Evolutionary conservation across 495 filamentous ascomycete species (phyloP).

Genomic region (Penicillium samsonianum): DNA sequence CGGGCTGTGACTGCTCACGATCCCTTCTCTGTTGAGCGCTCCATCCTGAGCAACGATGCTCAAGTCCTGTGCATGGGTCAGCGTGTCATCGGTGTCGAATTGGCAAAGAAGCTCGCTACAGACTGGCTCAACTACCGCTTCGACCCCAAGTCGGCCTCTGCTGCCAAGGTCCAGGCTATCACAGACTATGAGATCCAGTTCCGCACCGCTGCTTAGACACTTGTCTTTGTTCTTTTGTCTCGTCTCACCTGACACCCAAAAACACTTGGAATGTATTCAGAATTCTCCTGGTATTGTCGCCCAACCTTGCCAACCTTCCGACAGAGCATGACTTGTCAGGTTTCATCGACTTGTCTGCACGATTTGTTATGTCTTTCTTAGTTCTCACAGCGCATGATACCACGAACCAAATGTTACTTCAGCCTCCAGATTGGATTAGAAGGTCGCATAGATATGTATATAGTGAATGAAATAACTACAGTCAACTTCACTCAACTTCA

Average conservation of each 20-base stretch:
- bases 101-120: constrained; percentile 72
- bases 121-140: constrained; percentile 85
- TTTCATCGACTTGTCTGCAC: not conserved
- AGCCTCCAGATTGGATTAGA: constrained; percentile 20
- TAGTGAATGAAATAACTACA: constrained; percentile 7
- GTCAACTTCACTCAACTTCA: not conserved
- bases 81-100: constrained; percentile 76
- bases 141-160: constrained; percentile 70
- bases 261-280: not conserved
- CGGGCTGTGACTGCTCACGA: constrained; percentile 87
- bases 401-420: constrained; percentile 35
- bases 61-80: constrained; percentile 90
- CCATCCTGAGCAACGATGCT: constrained; percentile 80
- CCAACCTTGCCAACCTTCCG: not conserved
- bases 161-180: constrained; percentile 75
- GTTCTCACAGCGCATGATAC: constrained; percentile 41
- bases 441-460: constrained; percentile 14
- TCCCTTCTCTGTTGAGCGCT: constrained; percentile 78
- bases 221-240: not conserved
- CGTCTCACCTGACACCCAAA: not conserved
- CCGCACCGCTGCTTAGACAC: constrained; percentile 24
- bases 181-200: constrained; percentile 67
- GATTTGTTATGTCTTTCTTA: constrained; percentile 16
- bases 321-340: constrained; percentile 1
- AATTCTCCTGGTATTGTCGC: not conserved